phyloP scores from a whole-genome alignment of 345 rosid genomes.

The Salix purpurea region DNA sequence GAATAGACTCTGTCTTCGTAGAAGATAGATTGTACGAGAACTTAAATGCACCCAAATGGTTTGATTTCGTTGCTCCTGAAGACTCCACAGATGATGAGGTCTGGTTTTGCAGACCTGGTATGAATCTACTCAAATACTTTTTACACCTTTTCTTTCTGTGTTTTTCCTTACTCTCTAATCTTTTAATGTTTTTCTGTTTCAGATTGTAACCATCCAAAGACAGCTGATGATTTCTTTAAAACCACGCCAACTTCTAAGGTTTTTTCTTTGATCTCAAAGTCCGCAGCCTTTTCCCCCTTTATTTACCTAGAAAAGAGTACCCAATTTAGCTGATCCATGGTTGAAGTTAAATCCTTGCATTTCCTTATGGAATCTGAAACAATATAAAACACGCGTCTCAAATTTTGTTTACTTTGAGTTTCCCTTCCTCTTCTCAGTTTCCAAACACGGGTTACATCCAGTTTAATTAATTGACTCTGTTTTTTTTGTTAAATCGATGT shows the following conservation, averaged over 20 bases:
- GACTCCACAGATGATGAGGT: constrained; percentile 41
- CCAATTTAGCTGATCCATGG: background rate
- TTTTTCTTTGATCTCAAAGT: background rate
- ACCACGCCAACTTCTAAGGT: constrained; percentile 50
- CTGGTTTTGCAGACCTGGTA: constrained; percentile 93
- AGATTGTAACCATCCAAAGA: constrained; percentile 86
- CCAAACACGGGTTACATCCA: background rate
- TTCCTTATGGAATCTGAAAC: background rate
- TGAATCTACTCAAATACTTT: background rate
- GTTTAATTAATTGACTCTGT: background rate
- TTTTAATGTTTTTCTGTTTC: constrained; percentile 7
- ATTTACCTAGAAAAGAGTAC: background rate
- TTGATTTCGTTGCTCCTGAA: constrained; percentile 56
- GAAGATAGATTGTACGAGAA: constrained; percentile 74
- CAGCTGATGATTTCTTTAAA: constrained; percentile 64
- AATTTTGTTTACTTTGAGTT: background rate
- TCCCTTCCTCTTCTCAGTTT: background rate
- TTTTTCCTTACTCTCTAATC: background rate
- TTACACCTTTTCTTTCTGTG: background rate
- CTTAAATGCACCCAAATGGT: constrained; percentile 83
- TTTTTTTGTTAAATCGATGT: background rate
- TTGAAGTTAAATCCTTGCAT: background rate
- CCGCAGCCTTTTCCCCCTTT: constrained; percentile 4
- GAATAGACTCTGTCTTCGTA: constrained; percentile 59
- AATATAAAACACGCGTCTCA: background rate